Conservation (phyloP, 257 asterid genomes). For the Solanum paucissectum region DNA sequence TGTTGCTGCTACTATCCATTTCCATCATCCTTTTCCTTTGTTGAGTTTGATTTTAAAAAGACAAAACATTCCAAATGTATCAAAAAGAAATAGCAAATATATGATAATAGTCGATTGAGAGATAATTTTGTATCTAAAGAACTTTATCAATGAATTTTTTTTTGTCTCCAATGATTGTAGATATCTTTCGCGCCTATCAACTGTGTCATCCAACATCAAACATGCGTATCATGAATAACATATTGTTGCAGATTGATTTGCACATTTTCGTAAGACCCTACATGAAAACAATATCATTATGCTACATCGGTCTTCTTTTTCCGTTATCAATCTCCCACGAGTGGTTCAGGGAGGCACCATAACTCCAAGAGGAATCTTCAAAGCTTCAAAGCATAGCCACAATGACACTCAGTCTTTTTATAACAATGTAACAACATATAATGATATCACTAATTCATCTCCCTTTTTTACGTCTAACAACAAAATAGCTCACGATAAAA, state of each 20-base stretch:
- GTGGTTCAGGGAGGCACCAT: background rate
- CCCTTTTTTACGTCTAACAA: too few relatives aligned
- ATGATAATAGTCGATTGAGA: too few relatives aligned
- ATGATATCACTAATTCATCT: too few relatives aligned
- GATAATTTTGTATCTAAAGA: too few relatives aligned
- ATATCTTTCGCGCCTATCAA: too few relatives aligned
- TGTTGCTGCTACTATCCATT: too few relatives aligned
- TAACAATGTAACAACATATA: background rate
- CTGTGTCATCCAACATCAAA: fast-evolving
- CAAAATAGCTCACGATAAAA: background rate
- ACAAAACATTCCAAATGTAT: too few relatives aligned
- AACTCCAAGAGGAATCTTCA: background rate
- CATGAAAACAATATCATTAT: background rate
- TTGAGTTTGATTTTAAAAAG: too few relatives aligned
- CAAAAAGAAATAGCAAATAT: too few relatives aligned
- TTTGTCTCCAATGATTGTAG: fast-evolving
- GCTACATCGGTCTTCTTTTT: too few relatives aligned
- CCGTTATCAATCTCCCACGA: background rate
- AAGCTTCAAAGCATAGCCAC: background rate
- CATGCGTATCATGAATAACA: background rate
- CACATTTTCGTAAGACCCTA: background rate
- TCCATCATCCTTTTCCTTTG: too few relatives aligned
- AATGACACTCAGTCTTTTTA: background rate
- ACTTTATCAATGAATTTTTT: too few relatives aligned
- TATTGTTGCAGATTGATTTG: background rate